Evolutionary conservation across 345 rosid genomes (phyloP).

Genomic region (Bruguiera sexangula): DNA sequence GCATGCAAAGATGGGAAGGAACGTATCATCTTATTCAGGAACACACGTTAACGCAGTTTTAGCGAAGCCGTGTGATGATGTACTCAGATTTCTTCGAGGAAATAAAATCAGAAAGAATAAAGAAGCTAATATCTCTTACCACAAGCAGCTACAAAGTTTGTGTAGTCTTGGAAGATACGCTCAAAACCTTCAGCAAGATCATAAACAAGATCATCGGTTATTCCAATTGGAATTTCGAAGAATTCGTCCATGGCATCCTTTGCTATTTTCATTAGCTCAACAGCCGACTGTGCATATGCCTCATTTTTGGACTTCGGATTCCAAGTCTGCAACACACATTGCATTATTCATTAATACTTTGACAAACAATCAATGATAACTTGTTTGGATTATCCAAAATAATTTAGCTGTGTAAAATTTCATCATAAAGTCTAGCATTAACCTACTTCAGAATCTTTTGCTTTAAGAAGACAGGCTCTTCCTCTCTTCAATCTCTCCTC

Average conservation of each 20-base stretch:
- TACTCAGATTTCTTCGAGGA: no score
- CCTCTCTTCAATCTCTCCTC: constrained; percentile 49
- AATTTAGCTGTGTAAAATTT: not conserved
- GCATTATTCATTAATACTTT: not conserved
- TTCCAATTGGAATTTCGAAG: constrained; percentile 75
- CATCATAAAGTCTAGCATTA: not conserved
- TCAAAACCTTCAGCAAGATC: constrained; percentile 76
- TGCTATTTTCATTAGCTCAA: constrained; percentile 58
- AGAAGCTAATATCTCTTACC: constrained; percentile 40
- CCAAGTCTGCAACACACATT: constrained; percentile 69
- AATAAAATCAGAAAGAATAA: not conserved
- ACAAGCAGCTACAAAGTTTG: constrained; percentile 68
- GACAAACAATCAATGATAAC: not conserved
- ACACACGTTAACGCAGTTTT: no score
- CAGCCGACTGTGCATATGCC: constrained; percentile 76
- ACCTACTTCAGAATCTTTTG: constrained; percentile 78
- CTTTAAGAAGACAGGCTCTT: constrained; percentile 44
- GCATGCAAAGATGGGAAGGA: no score
- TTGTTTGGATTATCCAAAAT: no score
- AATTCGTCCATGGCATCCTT: constrained; percentile 70
- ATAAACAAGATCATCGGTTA: constrained; percentile 65
- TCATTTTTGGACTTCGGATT: constrained; percentile 92
- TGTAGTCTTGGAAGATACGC: constrained; percentile 63
- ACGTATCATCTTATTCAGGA: no score
- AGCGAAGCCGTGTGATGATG: no score